Conservation (phyloP, 768 basidiomycete genomes). For the Amanita pseudoporphyria region DNA sequence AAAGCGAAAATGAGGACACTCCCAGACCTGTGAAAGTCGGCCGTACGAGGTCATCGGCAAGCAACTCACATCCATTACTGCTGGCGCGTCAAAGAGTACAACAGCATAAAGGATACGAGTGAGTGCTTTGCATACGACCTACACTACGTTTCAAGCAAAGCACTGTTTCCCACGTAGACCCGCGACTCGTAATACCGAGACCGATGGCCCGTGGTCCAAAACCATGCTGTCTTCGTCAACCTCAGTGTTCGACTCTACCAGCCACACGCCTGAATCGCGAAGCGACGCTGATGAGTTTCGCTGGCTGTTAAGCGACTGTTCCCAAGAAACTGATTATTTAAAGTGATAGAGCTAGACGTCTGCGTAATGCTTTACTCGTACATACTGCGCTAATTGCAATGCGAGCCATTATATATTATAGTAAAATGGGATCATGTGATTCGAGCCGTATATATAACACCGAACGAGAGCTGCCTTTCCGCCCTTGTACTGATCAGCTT, state of each 20-base stretch:
- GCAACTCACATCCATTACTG: not conserved
- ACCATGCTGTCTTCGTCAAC: slow-evolving; percentile 2
- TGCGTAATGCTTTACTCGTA: not conserved
- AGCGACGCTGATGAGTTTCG: not conserved
- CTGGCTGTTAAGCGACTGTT: slow-evolving; percentile 21
- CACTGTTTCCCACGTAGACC: not conserved
- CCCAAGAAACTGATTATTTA: slow-evolving; percentile 5
- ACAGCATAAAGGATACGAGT: not conserved
- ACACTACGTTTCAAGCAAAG: not conserved
- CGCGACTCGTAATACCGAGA: not conserved
- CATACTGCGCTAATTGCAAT: not conserved
- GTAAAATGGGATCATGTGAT: not conserved
- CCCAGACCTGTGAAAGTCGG: slow-evolving; percentile 6
- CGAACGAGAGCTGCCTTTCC: no score
- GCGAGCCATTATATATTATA: not conserved
- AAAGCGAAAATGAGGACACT: not conserved
- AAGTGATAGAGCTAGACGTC: not conserved
- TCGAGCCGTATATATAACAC: no score
- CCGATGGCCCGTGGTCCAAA: not conserved
- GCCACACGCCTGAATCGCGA: not conserved
- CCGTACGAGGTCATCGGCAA: not conserved
- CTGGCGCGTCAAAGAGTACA: not conserved
- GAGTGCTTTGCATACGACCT: not conserved
- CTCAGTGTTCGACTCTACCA: not conserved
- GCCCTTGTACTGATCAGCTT: no score